Evolutionary conservation across 257 asterid species (phyloP).

Genomic region (Solanum lycopersicoides): DNA sequence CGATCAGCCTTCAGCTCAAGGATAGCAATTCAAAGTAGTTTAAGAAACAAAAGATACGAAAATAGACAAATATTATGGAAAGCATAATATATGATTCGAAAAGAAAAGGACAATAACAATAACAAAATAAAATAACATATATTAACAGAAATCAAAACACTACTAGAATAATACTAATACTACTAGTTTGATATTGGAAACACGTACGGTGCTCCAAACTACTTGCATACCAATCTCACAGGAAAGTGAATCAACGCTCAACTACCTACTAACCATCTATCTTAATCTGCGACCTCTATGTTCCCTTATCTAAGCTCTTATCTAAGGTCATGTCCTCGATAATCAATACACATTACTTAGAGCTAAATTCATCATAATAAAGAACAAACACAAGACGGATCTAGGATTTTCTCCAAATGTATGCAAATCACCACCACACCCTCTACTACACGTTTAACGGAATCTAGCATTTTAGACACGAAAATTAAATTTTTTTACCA

Average conservation of each 20-base stretch:
- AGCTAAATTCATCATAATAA: not conserved
- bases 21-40: not conserved
- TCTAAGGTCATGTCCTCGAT: not conserved
- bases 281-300: fast-evolving
- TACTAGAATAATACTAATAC: not conserved
- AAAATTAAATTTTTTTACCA: no score
- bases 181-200: not conserved
- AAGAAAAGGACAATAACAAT: no score
- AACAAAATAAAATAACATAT: no score
- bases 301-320: fast-evolving
- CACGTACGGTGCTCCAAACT: not conserved
- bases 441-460: not conserved
- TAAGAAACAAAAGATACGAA: not conserved
- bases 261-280: not conserved
- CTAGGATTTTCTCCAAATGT: not conserved
- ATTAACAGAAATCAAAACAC: no score
- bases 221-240: not conserved
- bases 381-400: not conserved
- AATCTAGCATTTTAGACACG: not conserved
- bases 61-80: no score
- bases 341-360: not conserved
- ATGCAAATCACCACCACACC: not conserved
- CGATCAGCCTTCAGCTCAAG: not conserved
- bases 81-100: not conserved
- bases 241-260: not conserved